Evolutionary conservation across 2,329 filamentous ascomycete species (phyloP), one percentile per base, ranked within the genome.

Genomic region (Triangularia setosa): DNA sequence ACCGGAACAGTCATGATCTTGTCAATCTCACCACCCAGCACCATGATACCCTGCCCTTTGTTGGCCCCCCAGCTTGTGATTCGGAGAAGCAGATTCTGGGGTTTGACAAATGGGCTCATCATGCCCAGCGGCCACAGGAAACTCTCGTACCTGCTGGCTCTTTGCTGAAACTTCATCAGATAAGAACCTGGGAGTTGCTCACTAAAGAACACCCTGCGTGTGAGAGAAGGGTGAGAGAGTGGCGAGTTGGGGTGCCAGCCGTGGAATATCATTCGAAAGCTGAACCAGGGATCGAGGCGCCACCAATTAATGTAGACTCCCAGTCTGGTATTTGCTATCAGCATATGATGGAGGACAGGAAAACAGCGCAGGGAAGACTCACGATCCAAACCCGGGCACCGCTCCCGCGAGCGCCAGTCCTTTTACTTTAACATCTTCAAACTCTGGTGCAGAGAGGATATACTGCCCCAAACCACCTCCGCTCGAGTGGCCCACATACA

Each of bases 101-200:
- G 75, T 14, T 77, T 75, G 9, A 79, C 75, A 66, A 84, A 83
- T 2, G 75, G 72, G 30, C 67, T 70, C 64, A 83, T 75, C 75
- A 84, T 81, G 60, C 80, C 79, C 35, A 82, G 63, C 0, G 82
- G 79, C 83, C 83, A 86, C 30, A 79, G 69, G 69, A 83, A 82
- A 66, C 78, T 81, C 69, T 86, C 83, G 66, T 83, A 87, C 3
- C 77, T 75, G 25, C 76, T 77, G 64, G 82, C 74, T 3, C 76
- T 75, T 1, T 70, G 68, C 67, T 81, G 78, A 60, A 86, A 81
- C 2, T 75, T 72, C 2, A 72, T 58, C 1, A 84, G 76, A 4
- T 79, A 72, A 1, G 72, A 67, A 4, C 76, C 72, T 0, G 80
- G 77, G 56, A 80, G 81, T 14, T 72, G 66, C 0, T 77, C 68